Percentiles rank a stretch among this genome's conserved stretches.
Evolutionary conservation across 495 filamentous ascomycete genomes (phyloP).

Genomic region (Astrocystis sublimbata): DNA sequence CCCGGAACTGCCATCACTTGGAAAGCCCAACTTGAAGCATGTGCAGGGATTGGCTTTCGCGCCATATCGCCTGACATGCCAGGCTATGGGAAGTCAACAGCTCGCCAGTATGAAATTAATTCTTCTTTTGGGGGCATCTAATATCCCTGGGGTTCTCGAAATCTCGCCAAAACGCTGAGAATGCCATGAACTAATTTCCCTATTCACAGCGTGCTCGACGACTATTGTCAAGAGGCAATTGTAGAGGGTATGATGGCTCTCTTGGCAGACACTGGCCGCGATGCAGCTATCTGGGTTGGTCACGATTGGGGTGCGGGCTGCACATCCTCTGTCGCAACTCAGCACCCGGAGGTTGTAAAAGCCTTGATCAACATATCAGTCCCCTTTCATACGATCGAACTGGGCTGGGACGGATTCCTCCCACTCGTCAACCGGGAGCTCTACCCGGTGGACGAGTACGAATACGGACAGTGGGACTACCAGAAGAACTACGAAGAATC

Average conservation of each 20-base stretch:
- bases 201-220: background rate
- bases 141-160: too few relatives aligned
- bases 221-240: slow-evolving; percentile 12
- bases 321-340: slow-evolving; percentile 15
- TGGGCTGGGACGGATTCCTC: slow-evolving; percentile 9
- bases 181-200: too few relatives aligned
- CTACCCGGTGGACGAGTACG: slow-evolving; percentile 14
- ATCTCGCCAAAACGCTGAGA: too few relatives aligned
- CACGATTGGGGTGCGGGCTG: slow-evolving; percentile 19
- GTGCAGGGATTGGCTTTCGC: slow-evolving; percentile 13
- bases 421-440: slow-evolving; percentile 4
- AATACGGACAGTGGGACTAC: slow-evolving; percentile 18
- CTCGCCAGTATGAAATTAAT: too few relatives aligned
- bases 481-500: slow-evolving; percentile 11
- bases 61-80: slow-evolving; percentile 16
- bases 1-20: slow-evolving; percentile 13
- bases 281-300: slow-evolving; percentile 18
- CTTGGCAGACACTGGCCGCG: slow-evolving; percentile 8
- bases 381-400: slow-evolving; percentile 12
- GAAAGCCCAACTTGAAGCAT: slow-evolving; percentile 6
- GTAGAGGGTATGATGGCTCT: slow-evolving; percentile 20
- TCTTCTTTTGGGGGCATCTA: too few relatives aligned
- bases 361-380: slow-evolving; percentile 11
- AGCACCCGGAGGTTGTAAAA: slow-evolving; percentile 15
- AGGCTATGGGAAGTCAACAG: slow-evolving; percentile 13